Conservation (phyloP, 768 basidiomycete genomes). For the Hygrophorus pudorinus region DNA sequence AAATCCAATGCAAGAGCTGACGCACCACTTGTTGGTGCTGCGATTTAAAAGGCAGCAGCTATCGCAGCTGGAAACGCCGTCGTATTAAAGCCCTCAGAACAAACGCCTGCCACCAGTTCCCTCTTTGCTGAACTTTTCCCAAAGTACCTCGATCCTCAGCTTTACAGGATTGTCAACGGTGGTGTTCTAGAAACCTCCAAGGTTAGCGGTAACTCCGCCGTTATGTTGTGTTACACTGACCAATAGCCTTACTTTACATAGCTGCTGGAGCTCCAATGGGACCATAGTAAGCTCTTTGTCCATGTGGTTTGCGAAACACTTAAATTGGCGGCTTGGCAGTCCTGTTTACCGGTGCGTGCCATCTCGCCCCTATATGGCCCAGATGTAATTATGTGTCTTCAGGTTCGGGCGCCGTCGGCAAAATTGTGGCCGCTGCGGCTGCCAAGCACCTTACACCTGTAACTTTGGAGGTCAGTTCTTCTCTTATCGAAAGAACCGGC, state of each 20-base stretch:
- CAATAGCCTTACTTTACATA: slow-evolving; percentile 13
- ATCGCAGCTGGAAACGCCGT: slow-evolving; percentile 72
- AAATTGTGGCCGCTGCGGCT: slow-evolving; percentile 62
- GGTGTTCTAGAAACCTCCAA: slow-evolving; percentile 53
- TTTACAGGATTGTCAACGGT: slow-evolving; percentile 63
- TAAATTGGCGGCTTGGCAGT: slow-evolving; percentile 25
- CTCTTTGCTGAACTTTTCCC: slow-evolving; percentile 60
- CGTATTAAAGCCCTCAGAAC: slow-evolving; percentile 71
- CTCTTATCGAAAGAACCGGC: neutral
- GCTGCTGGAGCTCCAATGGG: slow-evolving; percentile 68
- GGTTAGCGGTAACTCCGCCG: slow-evolving; percentile 16
- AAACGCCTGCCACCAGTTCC: slow-evolving; percentile 40
- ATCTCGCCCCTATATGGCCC: neutral
- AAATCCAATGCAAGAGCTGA: neutral
- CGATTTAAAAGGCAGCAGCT: slow-evolving; percentile 41
- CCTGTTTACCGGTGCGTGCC: slow-evolving; percentile 50
- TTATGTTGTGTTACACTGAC: neutral
- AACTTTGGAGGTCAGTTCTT: slow-evolving; percentile 27
- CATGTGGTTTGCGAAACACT: neutral
- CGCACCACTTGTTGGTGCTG: neutral
- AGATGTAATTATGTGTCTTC: slow-evolving; percentile 12
- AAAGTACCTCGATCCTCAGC: slow-evolving; percentile 62
- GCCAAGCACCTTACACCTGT: slow-evolving; percentile 69
- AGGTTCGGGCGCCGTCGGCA: slow-evolving; percentile 50
- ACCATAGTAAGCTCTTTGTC: slow-evolving; percentile 29